phyloP scores from a whole-genome alignment of 1,284 basidiomycete genomes.

The Ustilago sp. region DNA sequence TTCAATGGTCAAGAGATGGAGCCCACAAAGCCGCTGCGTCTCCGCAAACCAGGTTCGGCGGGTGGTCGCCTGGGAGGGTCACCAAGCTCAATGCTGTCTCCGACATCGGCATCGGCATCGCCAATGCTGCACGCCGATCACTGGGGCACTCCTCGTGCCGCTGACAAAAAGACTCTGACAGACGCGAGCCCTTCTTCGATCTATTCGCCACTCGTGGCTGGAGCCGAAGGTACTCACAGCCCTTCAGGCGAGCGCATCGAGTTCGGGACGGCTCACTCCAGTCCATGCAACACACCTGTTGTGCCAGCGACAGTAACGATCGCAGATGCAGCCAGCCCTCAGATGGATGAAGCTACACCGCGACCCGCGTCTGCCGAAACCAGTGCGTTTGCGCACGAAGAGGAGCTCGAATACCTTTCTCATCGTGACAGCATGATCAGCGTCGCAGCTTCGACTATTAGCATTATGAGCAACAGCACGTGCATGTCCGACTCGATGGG shows the following conservation, averaged over 20 bases:
- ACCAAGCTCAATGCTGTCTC: slow-evolving; percentile 23
- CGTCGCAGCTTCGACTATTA: slow-evolving; percentile 52
- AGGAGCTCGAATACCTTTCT: slow-evolving; percentile 26
- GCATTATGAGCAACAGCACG: slow-evolving; percentile 53
- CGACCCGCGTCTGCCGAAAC: slow-evolving; percentile 22
- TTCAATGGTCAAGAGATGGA: slow-evolving; percentile 47
- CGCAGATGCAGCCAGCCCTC: slow-evolving; percentile 15
- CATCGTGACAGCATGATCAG: slow-evolving; percentile 50
- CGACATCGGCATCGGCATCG: slow-evolving; percentile 29
- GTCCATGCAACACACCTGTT: slow-evolving; percentile 11
- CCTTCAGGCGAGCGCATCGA: slow-evolving; percentile 33
- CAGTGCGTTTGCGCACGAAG: slow-evolving; percentile 17
- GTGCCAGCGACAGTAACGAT: slow-evolving; percentile 6
- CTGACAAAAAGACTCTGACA: background rate
- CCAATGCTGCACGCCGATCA: slow-evolving; percentile 41
- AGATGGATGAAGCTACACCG: slow-evolving; percentile 25
- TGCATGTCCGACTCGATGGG: slow-evolving; percentile 49
- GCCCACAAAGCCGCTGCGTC: slow-evolving; percentile 40
- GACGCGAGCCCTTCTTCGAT: slow-evolving; percentile 7
- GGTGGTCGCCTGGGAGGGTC: slow-evolving; percentile 37
- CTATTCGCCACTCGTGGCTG: slow-evolving; percentile 30
- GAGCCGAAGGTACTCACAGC: slow-evolving; percentile 5
- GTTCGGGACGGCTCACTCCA: slow-evolving; percentile 22
- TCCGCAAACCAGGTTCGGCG: slow-evolving; percentile 35
- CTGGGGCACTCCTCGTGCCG: slow-evolving; percentile 21